Evolutionary conservation across 495 filamentous ascomycete species (phyloP), one percentile per base, ranked within the genome.

Genomic region (Xylaria bambusicola): DNA sequence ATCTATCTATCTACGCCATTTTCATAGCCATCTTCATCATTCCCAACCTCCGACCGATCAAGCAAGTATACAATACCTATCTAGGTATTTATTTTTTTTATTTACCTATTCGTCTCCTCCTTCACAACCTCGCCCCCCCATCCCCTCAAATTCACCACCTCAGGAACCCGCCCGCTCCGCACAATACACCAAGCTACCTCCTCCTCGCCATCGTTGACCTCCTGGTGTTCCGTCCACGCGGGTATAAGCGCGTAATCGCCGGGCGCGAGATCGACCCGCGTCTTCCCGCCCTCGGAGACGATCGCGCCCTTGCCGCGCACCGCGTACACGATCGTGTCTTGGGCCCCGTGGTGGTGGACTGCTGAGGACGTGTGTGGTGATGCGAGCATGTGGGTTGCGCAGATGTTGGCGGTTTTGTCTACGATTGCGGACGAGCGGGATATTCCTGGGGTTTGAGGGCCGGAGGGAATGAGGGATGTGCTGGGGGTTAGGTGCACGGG

Each of bases 241-340:
- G 80, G 83, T 31, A 85, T 84, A 33, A 82, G 68, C 0, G 80
- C 80, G 56, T 78, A 84, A 60, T 84, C 82, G 0, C 82, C 81
- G 0, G 78, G 76, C 17, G 66, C 71, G 10, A 86, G 66, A 3
- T 76, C 67, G 41, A 82, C 70, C 24, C 77, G 73, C 50, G 72
- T 80, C 1, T 15, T 15, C 13, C 66, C 65, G 15, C 63, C 63
- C 50, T 68, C 68, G 42, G 56, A 63, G 40, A 84, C 69, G 49
- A 84, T 67, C 41, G 70, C 71, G 10, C 82, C 80, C 26, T 73
- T 69, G 8, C 83, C 81, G 24, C 68, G 66, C 8, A 77, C 70
- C 15, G 77, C 80, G 64, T 82, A 82, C 45, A 86, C 77, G 29
- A 85, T 70, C 0, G 80, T 84, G 55, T 84, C 80, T 75, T 84